phyloP scores from a whole-genome alignment of 768 basidiomycete species.

The Amanita jacksonii region DNA sequence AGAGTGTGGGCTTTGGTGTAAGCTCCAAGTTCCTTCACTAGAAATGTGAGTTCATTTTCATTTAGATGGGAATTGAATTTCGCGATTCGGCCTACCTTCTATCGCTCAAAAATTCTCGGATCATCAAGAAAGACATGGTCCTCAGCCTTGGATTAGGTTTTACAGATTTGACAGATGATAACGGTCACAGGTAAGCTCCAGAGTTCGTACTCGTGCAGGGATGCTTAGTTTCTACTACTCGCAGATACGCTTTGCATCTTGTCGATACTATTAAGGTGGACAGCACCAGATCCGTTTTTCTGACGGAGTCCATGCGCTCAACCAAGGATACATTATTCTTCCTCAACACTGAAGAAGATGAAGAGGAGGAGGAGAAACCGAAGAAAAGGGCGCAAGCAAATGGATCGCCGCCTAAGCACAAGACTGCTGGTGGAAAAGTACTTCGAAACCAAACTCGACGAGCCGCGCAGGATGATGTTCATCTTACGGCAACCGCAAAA shows the following conservation, averaged over 20 bases:
- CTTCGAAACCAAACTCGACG: slow-evolving; percentile 86
- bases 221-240: slow-evolving; percentile 7
- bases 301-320: slow-evolving; percentile 81
- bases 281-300: slow-evolving; percentile 48
- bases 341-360: slow-evolving; percentile 52
- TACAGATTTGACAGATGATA: slow-evolving; percentile 66
- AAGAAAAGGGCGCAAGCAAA: slow-evolving; percentile 52
- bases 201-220: background rate
- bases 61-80: slow-evolving; percentile 91
- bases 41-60: too few relatives aligned
- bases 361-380: slow-evolving; percentile 47
- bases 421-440: slow-evolving; percentile 76
- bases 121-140: slow-evolving; percentile 72
- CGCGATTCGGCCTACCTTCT: slow-evolving; percentile 81
- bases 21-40: too few relatives aligned
- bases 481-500: slow-evolving; percentile 66
- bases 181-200: slow-evolving; percentile 59
- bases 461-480: slow-evolving; percentile 76
- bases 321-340: slow-evolving; percentile 87
- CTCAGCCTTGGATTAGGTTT: slow-evolving; percentile 83
- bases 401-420: slow-evolving; percentile 62
- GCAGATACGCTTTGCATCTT: slow-evolving; percentile 80
- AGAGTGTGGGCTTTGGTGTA: slow-evolving; percentile 87
- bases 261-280: slow-evolving; percentile 83
- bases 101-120: slow-evolving; percentile 67